These are phyloP conservation scores for Chalciporus pseudorubinellus DNA, from an alignment of 768 basidiomycete genomes.

Conservation along the genomic window DNA sequence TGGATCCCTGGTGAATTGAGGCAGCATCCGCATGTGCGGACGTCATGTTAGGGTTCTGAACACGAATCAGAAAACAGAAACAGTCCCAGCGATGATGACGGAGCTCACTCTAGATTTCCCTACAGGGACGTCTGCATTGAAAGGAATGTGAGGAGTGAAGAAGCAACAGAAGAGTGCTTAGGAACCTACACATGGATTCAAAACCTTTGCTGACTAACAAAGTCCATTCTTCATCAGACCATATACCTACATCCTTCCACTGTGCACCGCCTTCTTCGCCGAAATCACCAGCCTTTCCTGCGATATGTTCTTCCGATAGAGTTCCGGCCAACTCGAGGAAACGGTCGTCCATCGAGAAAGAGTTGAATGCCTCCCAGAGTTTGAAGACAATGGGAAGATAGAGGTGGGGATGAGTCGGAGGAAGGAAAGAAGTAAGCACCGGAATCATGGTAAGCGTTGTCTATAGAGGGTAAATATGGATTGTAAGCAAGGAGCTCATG, in stretches of 20 bases:
- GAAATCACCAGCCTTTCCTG: slow-evolving; percentile 52
- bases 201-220: slow-evolving; percentile 80
- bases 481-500: neutral
- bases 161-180: neutral
- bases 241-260: slow-evolving; percentile 88
- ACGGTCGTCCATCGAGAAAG: slow-evolving; percentile 69
- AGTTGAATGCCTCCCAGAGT: slow-evolving; percentile 79
- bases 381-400: slow-evolving; percentile 74
- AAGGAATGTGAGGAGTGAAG: slow-evolving; percentile 38
- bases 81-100: neutral
- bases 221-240: slow-evolving; percentile 81
- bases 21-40: slow-evolving; percentile 67
- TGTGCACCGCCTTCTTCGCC: slow-evolving; percentile 53
- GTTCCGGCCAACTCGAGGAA: slow-evolving; percentile 69
- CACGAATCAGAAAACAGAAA: neutral
- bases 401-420: slow-evolving; percentile 58
- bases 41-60: slow-evolving; percentile 61
- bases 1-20: slow-evolving; percentile 52
- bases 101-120: slow-evolving; percentile 58
- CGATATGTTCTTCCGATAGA: slow-evolving; percentile 72
- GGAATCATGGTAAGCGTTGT: slow-evolving; percentile 69
- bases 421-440: slow-evolving; percentile 76
- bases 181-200: slow-evolving; percentile 65
- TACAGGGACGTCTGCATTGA: slow-evolving; percentile 39
- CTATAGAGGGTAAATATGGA: slow-evolving; percentile 35